Evolutionary conservation across 345 rosid species (phyloP).

Genomic region (Excoecaria cochinchinensis): DNA sequence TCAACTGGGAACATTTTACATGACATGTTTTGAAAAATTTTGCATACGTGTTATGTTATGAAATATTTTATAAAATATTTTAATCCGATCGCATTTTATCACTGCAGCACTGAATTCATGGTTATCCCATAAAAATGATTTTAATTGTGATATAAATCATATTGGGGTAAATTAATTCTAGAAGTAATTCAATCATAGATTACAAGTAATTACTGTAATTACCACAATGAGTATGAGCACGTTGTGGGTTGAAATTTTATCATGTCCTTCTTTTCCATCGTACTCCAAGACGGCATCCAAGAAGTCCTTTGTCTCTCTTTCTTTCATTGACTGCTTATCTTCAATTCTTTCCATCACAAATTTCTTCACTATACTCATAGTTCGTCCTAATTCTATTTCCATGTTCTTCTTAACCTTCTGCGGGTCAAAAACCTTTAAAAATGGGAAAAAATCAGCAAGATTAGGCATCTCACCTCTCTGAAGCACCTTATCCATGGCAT

Average conservation of each 20-base stretch:
- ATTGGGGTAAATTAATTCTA: too few relatives aligned
- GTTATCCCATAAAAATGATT: too few relatives aligned
- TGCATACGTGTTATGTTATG: too few relatives aligned
- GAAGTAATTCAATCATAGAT: too few relatives aligned
- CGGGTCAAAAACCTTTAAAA: conserved; percentile 24
- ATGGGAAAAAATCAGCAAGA: conserved; percentile 20
- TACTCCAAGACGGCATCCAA: conserved; percentile 21
- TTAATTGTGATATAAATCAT: too few relatives aligned
- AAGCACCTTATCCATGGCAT: conserved; percentile 14
- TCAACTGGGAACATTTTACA: too few relatives aligned
- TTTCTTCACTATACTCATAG: conserved; percentile 12
- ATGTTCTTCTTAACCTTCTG: conserved; percentile 29
- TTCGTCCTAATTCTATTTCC: conserved; percentile 16
- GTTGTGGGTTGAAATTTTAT: conserved; percentile 6
- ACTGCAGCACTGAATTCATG: too few relatives aligned
- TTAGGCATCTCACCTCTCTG: conserved; percentile 20
- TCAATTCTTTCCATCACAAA: conserved; percentile 23
- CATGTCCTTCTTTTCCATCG: conserved; percentile 18
- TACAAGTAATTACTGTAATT: not conserved
- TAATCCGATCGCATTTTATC: too few relatives aligned
- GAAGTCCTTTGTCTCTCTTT: conserved; percentile 7
- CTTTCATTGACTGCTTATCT: not conserved
- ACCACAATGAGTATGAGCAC: conserved; percentile 18
- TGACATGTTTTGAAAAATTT: too few relatives aligned
- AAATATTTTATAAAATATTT: too few relatives aligned